A percentile compares a stretch with the other conserved stretches of the same genome.
phyloP scores from a whole-genome alignment of 2,329 filamentous ascomycete genomes.

The Rachicladosporium sp. region DNA sequence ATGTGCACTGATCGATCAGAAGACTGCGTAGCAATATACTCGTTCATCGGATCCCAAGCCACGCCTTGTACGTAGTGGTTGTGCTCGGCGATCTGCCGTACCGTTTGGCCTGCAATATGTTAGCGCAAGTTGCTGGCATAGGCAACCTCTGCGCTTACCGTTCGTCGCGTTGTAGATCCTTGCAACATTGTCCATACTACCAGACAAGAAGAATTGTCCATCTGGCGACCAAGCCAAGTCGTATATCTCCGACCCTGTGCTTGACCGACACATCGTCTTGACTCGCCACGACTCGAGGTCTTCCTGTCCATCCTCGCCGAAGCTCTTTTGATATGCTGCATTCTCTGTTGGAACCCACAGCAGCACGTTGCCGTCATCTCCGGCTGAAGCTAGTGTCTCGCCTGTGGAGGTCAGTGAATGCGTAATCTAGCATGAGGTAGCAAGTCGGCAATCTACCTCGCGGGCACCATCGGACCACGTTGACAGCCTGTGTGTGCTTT shows the following conservation, averaged over 20 bases:
- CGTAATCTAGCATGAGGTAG: background rate
- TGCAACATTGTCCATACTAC: constrained; percentile 98
- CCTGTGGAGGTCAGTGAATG: constrained; percentile 39
- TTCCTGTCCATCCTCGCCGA: constrained; percentile 75
- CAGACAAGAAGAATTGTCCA: constrained; percentile 88
- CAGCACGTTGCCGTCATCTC: constrained; percentile 93
- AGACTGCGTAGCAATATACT: constrained; percentile 95
- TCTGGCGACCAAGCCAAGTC: constrained; percentile 99
- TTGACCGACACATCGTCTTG: constrained; percentile 94
- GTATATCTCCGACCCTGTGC: constrained; percentile 82
- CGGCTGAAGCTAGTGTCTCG: constrained; percentile 85
- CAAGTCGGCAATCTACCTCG: constrained; percentile 50
- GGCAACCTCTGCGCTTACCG: constrained; percentile 41
- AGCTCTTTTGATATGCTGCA: constrained; percentile 46
- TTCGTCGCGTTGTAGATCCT: constrained; percentile 91
- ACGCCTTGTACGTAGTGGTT: constrained; percentile 98
- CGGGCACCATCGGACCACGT: constrained; percentile 92
- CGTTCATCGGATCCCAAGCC: constrained; percentile 94
- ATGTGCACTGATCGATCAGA: constrained; percentile 97
- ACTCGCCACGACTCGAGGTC: constrained; percentile 96
- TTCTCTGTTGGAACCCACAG: constrained; percentile 86
- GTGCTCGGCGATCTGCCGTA: constrained; percentile 92
- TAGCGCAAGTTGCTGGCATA: constrained; percentile 6
- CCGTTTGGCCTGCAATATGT: constrained; percentile 43
- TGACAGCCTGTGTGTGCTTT: constrained; percentile 94